phyloP scores from a whole-genome alignment of 495 filamentous ascomycete genomes.

The Eremomyces bilateralis region DNA sequence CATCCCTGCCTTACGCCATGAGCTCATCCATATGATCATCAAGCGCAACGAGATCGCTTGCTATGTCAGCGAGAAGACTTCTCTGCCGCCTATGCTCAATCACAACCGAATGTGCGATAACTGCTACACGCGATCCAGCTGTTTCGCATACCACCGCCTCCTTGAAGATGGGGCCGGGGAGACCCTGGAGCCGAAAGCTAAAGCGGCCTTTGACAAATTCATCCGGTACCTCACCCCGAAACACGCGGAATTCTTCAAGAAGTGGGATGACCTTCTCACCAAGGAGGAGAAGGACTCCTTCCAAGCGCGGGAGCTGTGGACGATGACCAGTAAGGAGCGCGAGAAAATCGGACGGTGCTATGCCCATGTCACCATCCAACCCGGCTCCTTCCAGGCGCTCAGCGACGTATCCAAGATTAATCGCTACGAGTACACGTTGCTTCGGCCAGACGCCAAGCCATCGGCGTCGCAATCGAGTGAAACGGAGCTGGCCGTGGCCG shows the following conservation, averaged over 20 bases:
- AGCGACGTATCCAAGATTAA: slow-evolving; percentile 59
- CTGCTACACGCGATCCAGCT: slow-evolving; percentile 74
- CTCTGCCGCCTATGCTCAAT: slow-evolving; percentile 70
- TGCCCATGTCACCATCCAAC: slow-evolving; percentile 52
- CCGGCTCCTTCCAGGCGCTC: slow-evolving; percentile 47
- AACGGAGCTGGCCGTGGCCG: slow-evolving; percentile 71
- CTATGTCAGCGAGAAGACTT: slow-evolving; percentile 56
- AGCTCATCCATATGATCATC: slow-evolving; percentile 87
- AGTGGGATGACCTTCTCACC: slow-evolving; percentile 82
- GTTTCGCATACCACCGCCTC: slow-evolving; percentile 90
- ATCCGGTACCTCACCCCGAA: slow-evolving; percentile 48
- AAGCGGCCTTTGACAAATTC: slow-evolving; percentile 51
- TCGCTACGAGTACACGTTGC: slow-evolving; percentile 63
- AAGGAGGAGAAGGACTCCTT: slow-evolving; percentile 82
- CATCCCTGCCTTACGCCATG: slow-evolving; percentile 62
- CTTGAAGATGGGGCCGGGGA: slow-evolving; percentile 63
- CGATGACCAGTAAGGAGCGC: slow-evolving; percentile 71
- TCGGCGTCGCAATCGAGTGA: slow-evolving; percentile 59
- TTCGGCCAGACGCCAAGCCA: slow-evolving; percentile 35
- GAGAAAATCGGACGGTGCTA: slow-evolving; percentile 70
- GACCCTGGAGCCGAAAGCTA: slow-evolving; percentile 39
- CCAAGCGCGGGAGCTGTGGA: slow-evolving; percentile 82
- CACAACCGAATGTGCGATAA: slow-evolving; percentile 51
- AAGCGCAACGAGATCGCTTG: slow-evolving; percentile 77
- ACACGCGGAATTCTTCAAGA: slow-evolving; percentile 68